Conservation (phyloP, 78 protist genomes). For the Dictyostelium capitatum region DNA sequence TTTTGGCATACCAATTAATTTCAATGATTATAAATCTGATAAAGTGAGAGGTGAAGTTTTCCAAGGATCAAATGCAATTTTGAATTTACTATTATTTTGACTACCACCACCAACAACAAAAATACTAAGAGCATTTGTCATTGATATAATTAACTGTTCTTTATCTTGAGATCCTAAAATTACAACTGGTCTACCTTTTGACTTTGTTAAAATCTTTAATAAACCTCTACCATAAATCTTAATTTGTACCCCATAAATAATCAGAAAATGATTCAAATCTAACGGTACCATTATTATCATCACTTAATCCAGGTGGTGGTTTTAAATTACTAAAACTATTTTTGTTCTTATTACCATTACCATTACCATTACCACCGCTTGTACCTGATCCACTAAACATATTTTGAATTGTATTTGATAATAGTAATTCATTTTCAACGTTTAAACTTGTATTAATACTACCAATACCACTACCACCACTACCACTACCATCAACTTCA, state of each 20-base stretch:
- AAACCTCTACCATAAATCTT: conserved; percentile 58
- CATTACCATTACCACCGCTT: background rate
- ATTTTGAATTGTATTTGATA: background rate
- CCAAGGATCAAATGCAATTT: conserved; percentile 27
- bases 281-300: conserved; percentile 15
- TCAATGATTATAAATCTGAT: conserved; percentile 42
- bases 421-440: background rate
- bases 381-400: conserved; percentile 7
- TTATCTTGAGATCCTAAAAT: conserved; percentile 57
- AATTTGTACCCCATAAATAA: conserved; percentile 43
- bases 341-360: background rate
- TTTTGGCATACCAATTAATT: conserved; percentile 77
- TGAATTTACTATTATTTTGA: background rate
- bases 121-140: conserved; percentile 47
- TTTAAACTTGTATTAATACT: background rate
- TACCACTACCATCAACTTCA: conserved; percentile 3
- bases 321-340: background rate
- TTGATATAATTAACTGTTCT: conserved; percentile 50
- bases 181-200: conserved; percentile 78
- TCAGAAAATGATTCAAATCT: conserved; percentile 63
- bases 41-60: conserved; percentile 19
- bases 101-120: conserved; percentile 75
- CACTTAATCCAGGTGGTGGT: conserved; percentile 8
- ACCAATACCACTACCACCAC: background rate
- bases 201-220: conserved; percentile 14